Conservation (phyloP, 306 rosid species). For the Rosa persica region DNA sequence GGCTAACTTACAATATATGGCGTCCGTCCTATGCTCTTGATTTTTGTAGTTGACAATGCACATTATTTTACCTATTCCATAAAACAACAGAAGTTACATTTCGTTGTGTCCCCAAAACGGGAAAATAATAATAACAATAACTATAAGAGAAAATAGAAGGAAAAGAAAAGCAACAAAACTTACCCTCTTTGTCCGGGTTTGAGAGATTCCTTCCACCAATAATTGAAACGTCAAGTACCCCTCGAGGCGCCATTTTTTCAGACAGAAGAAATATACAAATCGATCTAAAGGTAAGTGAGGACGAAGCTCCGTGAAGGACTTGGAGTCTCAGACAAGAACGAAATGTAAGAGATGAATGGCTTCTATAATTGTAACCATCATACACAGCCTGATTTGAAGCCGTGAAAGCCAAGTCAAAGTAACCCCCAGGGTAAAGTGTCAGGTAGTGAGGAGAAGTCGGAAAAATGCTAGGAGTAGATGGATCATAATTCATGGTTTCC, state of each 20-base stretch:
- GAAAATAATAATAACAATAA: too few species aligned
- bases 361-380: background rate
- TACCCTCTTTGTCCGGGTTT: conserved; percentile 3
- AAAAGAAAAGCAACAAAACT: background rate
- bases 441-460: background rate
- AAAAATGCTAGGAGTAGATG: background rate
- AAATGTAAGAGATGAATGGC: background rate
- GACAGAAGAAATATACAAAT: background rate
- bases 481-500: background rate
- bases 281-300: background rate
- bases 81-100: too few species aligned
- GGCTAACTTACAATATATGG: background rate
- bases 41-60: background rate
- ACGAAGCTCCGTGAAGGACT: background rate
- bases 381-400: background rate
- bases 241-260: conserved; percentile 14
- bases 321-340: background rate
- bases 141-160: background rate
- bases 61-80: background rate
- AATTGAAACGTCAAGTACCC: conserved; percentile 1
- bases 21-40: background rate
- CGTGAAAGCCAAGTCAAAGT: conserved; percentile 4
- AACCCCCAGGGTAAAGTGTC: background rate
- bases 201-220: background rate
- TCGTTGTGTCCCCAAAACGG: too few species aligned